Base-by-base conservation (phyloP, 2,329 filamentous ascomycete genomes). In the Aspergillus ruber region DNA sequence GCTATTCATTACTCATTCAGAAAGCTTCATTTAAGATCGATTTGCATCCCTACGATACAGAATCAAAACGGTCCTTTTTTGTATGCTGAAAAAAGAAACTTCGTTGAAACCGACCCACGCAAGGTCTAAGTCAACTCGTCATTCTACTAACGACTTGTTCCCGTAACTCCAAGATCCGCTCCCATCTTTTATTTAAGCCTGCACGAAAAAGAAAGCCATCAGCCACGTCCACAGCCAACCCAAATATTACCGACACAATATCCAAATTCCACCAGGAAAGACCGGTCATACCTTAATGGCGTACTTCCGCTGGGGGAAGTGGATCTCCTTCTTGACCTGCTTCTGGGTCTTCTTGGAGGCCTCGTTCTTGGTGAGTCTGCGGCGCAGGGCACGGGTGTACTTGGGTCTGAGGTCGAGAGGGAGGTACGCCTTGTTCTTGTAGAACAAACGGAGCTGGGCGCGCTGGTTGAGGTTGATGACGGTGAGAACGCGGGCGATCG, bases 381-480 rank as follows among this genome's bases (percentile, higher is more conserved):
- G 88, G 72, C 93, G 90, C 79, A 97, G 94, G 72, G 90, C 93
- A 69, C 93, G 90, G 72, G 93, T 98, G 81, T 93, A 85, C 88
- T 97, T 97, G 73, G 90, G 77, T 77, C 93, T 88, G 80, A 98
- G 90, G 76, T 98, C 94, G 74, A 98, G 89, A 60, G 93, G 93
- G 59, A 90, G 79, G 84, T 96, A 96, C 83, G 96, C 97, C 88
- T 97, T 97, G 85, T 86, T 87, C 84, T 95, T 94, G 85, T 98
- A 98, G 87, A 97, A 97, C 63, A 97, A 82, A 68, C 90, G 90
- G 69, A 98, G 89, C 80, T 97, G 90, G 63, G 89, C 82, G 75
- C 94, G 87, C 82, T 98, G 93, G 84, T 95, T 97, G 78, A 90
- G 86, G 84, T 97, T 98, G 85, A 98, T 95, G 80, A 98, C 83